Percentiles rank a stretch among this genome's conserved stretches.
phyloP scores from a whole-genome alignment of 768 basidiomycete genomes.

The Chalciporus chontae region DNA sequence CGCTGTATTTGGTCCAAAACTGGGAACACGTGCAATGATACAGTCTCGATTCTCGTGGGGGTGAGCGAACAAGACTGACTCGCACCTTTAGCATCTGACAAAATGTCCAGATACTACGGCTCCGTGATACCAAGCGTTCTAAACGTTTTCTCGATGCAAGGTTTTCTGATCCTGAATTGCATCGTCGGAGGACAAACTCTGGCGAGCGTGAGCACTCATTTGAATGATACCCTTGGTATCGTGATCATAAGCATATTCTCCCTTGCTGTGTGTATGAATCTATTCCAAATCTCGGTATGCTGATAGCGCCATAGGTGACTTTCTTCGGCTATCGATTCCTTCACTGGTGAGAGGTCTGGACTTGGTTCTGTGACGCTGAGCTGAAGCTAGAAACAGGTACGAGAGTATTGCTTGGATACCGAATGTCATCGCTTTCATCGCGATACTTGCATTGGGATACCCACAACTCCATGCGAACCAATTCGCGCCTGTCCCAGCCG shows the following conservation, averaged over 20 bases:
- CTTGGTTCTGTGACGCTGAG: not conserved
- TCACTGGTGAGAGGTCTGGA: constrained; percentile 41
- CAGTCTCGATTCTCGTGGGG: constrained; percentile 53
- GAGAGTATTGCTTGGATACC: constrained; percentile 80
- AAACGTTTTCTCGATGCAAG: constrained; percentile 49
- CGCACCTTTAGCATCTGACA: not conserved
- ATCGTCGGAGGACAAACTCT: constrained; percentile 64
- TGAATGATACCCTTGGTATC: constrained; percentile 31
- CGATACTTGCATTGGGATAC: constrained; percentile 65
- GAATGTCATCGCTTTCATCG: constrained; percentile 61
- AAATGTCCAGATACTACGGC: constrained; percentile 35
- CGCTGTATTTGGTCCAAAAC: constrained; percentile 50
- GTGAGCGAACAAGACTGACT: constrained; percentile 27
- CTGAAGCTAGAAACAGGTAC: constrained; percentile 45
- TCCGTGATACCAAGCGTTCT: constrained; percentile 40
- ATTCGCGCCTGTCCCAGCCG: constrained; percentile 32
- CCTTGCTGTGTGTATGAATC: constrained; percentile 22
- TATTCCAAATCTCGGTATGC: not conserved
- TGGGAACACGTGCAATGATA: constrained; percentile 58
- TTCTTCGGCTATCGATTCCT: constrained; percentile 66
- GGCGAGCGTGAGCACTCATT: constrained; percentile 40
- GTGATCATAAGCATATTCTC: constrained; percentile 33
- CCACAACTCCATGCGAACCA: constrained; percentile 53
- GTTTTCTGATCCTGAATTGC: constrained; percentile 55
- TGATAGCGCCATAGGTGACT: constrained; percentile 39